Evolutionary conservation across 225 moss, liverwort and hornwort species (phyloP).

Genomic region (Marchantia polymorpha): DNA sequence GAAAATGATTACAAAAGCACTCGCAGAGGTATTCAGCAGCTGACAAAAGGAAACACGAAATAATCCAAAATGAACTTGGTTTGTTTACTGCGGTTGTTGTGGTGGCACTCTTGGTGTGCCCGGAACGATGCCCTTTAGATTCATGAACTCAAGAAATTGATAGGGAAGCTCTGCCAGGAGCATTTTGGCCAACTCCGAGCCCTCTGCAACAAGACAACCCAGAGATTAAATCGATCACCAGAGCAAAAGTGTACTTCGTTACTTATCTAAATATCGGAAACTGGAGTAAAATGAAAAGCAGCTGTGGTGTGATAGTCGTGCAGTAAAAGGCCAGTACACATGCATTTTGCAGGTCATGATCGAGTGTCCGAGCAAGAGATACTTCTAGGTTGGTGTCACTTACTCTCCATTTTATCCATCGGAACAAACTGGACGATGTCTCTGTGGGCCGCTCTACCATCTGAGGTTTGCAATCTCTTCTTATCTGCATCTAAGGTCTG

Average conservation of each 20-base stretch:
- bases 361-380: no score
- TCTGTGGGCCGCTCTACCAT: constrained; percentile 58
- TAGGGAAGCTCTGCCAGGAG: constrained; percentile 76
- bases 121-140: constrained; percentile 44
- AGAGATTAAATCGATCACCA: neutral
- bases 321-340: no score
- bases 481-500: constrained; percentile 76
- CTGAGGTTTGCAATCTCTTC: constrained; percentile 50
- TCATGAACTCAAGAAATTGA: constrained; percentile 77
- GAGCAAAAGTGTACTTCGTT: no score
- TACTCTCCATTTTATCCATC: constrained; percentile 50
- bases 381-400: constrained; percentile 17
- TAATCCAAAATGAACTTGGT: neutral
- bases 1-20: neutral
- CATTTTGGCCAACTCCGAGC: constrained; percentile 60
- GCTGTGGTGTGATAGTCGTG: no score
- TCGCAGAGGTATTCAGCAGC: neutral
- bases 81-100: neutral
- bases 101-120: constrained; percentile 15
- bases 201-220: constrained; percentile 26
- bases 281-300: no score
- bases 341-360: no score
- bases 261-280: no score
- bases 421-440: constrained; percentile 96
- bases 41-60: neutral